Evolutionary conservation across 2,329 filamentous ascomycete genomes (phyloP).

Genomic region (Botrytis cinerea): DNA sequence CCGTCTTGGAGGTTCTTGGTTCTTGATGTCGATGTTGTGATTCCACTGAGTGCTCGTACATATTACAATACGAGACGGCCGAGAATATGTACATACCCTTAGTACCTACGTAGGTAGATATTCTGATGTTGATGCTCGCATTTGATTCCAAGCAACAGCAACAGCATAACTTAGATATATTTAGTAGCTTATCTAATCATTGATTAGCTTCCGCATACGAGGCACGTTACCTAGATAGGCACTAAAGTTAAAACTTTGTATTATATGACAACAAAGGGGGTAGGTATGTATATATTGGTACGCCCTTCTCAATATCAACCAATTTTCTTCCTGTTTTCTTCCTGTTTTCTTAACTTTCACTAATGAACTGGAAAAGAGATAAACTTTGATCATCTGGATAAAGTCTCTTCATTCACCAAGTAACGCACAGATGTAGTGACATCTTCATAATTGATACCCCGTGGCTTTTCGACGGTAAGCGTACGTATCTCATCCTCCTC

Average conservation of each 20-base stretch:
- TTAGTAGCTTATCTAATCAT: not conserved
- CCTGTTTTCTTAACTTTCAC: not conserved
- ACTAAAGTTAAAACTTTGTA: not conserved
- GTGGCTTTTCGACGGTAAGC: not conserved
- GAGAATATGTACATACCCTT: not conserved
- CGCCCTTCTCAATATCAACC: not conserved
- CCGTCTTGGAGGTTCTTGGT: not conserved
- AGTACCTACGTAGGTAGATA: not conserved
- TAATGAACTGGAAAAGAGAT: not conserved
- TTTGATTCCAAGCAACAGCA: not conserved
- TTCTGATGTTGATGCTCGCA: not conserved
- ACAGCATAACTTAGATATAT: not conserved
- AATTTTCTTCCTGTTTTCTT: not conserved
- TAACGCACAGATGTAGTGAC: slow-evolving; percentile 7
- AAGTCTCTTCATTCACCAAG: not conserved
- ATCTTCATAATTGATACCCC: not conserved
- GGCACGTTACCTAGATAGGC: not conserved
- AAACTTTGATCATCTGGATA: not conserved
- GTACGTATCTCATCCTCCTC: not conserved
- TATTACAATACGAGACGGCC: not conserved
- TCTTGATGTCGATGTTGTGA: not conserved
- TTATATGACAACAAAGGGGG: too few species aligned
- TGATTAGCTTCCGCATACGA: not conserved
- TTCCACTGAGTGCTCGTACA: not conserved
- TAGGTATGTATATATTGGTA: not conserved